Evolutionary conservation across 2,329 filamentous ascomycete genomes (phyloP), one percentile per base, ranked within the genome.

Genomic region (Aspergillus sp.): DNA sequence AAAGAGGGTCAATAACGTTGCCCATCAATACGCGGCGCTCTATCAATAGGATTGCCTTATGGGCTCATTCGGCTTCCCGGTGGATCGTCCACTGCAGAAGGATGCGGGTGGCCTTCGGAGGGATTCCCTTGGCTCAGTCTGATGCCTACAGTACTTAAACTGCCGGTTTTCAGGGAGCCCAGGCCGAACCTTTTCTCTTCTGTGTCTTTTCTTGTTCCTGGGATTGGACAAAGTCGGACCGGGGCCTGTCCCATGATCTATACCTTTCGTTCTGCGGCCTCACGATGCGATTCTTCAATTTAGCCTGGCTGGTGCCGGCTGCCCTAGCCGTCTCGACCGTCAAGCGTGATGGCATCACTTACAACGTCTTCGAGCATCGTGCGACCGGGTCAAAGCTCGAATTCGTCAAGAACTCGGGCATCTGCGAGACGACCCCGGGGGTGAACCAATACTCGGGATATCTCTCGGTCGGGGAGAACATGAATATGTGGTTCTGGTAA

Each of bases 391-490:
- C 78, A 1, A 78, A 69, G 26, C 63, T 84, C 49, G 75, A 80
- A 22, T 82, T 78, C 57, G 81, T 84, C 26, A 78, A 77, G 24
- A 82, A 84, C 63, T 83, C 81, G 0, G 75, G 81, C 49, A 75
- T 82, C 56, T 84, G 81, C 64, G 81, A 84, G 69, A 82, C 80
- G 0, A 84, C 80, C 0, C 73, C 75, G 0, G 78, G 79, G 1
- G 81, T 83, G 2, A 82, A 80, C 31, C 79, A 81, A 60, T 81
- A 81, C 65, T 82, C 80, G 4, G 81, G 81, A 7, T 84, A 84
- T 72, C 53, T 86, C 59, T 75, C 75, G 2, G 78, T 82, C 12
- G 79, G 82, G 3, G 69, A 68, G 11, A 69, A 73, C 51, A 74
- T 78, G 71, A 76, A 79, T 63, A 79, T 79, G 75, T 80, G 73